phyloP scores from a whole-genome alignment of 2,329 filamentous ascomycete species.

The Fusarium succisae region DNA sequence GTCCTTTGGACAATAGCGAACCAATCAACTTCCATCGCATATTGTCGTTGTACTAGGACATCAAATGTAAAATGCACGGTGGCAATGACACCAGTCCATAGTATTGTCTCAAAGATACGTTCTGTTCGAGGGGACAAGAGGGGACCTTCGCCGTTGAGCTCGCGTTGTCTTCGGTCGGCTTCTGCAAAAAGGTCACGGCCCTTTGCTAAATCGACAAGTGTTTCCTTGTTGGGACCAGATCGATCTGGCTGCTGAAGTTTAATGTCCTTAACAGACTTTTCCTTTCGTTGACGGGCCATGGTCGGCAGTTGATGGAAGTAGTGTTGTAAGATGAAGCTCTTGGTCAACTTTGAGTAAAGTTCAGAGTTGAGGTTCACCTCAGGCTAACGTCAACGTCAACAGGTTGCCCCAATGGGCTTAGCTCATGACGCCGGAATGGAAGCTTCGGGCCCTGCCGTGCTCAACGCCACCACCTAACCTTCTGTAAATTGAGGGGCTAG shows the following conservation, averaged over 20 bases:
- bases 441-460: conserved; percentile 18
- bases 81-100: conserved; percentile 70
- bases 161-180: conserved; percentile 52
- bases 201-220: conserved; percentile 77
- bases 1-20: conserved; percentile 61
- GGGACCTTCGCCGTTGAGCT: conserved; percentile 48
- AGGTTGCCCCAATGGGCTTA: conserved; percentile 19
- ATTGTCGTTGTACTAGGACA: conserved; percentile 82
- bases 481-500: conserved; percentile 17
- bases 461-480: not conserved
- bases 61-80: conserved; percentile 83
- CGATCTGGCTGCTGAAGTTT: conserved; percentile 76
- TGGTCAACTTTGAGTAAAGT: not conserved
- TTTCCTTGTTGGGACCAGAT: conserved; percentile 68
- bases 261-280: conserved; percentile 60
- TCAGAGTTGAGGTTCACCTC: conserved; percentile 1
- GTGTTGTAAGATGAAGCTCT: conserved; percentile 17
- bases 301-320: not conserved
- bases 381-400: conserved; percentile 21
- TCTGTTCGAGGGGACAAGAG: conserved; percentile 58
- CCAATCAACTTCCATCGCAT: conserved; percentile 74
- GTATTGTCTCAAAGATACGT: conserved; percentile 62
- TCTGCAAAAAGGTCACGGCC: conserved; percentile 67
- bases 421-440: not conserved
- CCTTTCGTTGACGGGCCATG: conserved; percentile 62